Evolutionary conservation across 129 eudicot genomes (phyloP).

Genomic region (Cynara cardunculus): DNA sequence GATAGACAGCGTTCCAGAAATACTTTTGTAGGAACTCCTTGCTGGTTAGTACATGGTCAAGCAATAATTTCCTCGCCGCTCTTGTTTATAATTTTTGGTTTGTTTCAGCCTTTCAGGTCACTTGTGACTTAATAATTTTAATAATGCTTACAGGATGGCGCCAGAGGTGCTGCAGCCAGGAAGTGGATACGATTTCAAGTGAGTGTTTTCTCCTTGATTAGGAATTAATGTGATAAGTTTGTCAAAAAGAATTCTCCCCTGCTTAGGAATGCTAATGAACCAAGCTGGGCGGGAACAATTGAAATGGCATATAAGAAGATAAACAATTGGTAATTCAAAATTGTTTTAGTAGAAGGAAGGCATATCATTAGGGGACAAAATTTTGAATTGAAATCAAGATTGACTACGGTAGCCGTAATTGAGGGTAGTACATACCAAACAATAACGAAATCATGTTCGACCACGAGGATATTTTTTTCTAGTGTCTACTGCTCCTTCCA

Average conservation of each 20-base stretch:
- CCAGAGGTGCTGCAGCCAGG: slow-evolving; percentile 99
- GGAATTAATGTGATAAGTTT: not conserved
- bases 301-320: not conserved
- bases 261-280: not conserved
- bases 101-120: not conserved
- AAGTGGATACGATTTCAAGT: slow-evolving; percentile 96
- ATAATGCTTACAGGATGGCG: slow-evolving; percentile 75
- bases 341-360: not conserved
- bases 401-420: too few relatives aligned
- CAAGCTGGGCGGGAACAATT: not conserved
- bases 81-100: not conserved
- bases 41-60: slow-evolving; percentile 60
- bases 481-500: too few relatives aligned
- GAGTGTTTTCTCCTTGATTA: slow-evolving; percentile 29
- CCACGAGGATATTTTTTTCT: too few relatives aligned
- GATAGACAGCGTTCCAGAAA: slow-evolving; percentile 96
- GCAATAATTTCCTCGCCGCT: not conserved
- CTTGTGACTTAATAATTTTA: not conserved
- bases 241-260: slow-evolving; percentile 3
- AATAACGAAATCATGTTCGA: too few relatives aligned
- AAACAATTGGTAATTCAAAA: too few relatives aligned
- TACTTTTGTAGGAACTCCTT: slow-evolving; percentile 99
- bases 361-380: too few relatives aligned
- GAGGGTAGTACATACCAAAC: too few relatives aligned
- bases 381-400: too few relatives aligned